phyloP scores from a whole-genome alignment of 108 stramenopile genomes.

The Thalassiosira profunda region DNA sequence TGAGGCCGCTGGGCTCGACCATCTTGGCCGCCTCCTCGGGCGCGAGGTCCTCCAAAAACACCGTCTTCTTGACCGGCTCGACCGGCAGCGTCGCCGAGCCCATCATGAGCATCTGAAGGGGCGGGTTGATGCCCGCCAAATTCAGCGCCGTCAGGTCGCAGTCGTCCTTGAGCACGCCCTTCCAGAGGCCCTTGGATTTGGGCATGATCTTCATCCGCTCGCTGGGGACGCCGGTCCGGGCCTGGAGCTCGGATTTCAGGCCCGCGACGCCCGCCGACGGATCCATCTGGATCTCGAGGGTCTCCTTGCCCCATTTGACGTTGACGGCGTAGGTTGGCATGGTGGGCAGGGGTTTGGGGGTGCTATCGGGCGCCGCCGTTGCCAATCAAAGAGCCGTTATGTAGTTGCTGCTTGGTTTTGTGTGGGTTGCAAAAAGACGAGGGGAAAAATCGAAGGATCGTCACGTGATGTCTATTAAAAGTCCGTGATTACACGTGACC shows the following conservation, averaged over 20 bases:
- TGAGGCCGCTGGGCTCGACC: conserved; percentile 93
- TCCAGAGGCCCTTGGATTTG: conserved; percentile 86
- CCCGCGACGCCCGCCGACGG: conserved; percentile 76
- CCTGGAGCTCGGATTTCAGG: conserved; percentile 86
- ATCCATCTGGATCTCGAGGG: conserved; percentile 66
- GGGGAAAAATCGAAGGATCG: too few relatives aligned
- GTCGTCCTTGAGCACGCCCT: conserved; percentile 96
- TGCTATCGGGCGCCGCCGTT: too few relatives aligned
- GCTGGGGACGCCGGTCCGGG: conserved; percentile 93
- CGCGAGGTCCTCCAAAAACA: conserved; percentile 97
- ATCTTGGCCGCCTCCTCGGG: conserved; percentile 92
- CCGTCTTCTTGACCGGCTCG: conserved; percentile 81
- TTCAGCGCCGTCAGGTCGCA: conserved; percentile 73
- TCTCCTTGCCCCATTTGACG: conserved; percentile 98
- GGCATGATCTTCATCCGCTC: conserved; percentile 98
- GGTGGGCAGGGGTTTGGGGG: too few relatives aligned
- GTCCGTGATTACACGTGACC: too few relatives aligned
- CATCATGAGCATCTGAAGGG: conserved; percentile 93
- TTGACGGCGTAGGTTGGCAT: conserved; percentile 22
- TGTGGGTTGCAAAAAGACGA: too few relatives aligned
- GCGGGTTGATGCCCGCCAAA: conserved; percentile 51
- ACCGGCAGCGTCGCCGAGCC: conserved; percentile 93
- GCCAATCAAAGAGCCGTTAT: too few relatives aligned
- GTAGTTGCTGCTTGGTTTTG: too few relatives aligned
- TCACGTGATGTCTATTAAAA: too few relatives aligned